A percentile compares a stretch with the other conserved stretches of the same genome.
These are phyloP conservation scores for Verticillium tricorpus DNA, from an alignment of 2,329 filamentous ascomycete genomes.

Conservation along the genomic window DNA sequence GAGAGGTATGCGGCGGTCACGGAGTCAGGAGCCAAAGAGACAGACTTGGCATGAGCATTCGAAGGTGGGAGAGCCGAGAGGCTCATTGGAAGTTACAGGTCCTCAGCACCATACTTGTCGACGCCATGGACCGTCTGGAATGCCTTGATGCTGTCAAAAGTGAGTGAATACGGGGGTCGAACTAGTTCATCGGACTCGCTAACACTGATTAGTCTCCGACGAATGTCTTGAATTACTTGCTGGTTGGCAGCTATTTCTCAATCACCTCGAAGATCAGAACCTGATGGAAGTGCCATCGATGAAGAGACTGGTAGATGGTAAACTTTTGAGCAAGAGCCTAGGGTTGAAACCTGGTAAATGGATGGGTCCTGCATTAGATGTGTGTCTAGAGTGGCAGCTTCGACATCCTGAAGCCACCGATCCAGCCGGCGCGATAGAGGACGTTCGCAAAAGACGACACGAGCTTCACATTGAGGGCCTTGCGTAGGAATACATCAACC, in stretches of 20 bases:
- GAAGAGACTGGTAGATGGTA: conserved; percentile 69
- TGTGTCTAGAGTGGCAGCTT: conserved; percentile 85
- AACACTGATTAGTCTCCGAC: neutral
- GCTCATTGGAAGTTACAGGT: conserved; percentile 69
- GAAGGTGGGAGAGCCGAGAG: conserved; percentile 60
- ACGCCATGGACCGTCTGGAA: conserved; percentile 42
- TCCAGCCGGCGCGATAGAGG: conserved; percentile 51
- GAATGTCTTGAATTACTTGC: conserved; percentile 31
- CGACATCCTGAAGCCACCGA: conserved; percentile 67
- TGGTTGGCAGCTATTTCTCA: conserved; percentile 51
- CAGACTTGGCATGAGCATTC: conserved; percentile 68
- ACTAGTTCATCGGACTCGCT: neutral
- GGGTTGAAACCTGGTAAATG: conserved; percentile 72
- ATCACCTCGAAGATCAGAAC: conserved; percentile 49
- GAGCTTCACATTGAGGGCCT: conserved; percentile 44
- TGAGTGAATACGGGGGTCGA: neutral
- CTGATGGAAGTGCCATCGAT: conserved; percentile 54
- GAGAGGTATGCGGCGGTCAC: conserved; percentile 38
- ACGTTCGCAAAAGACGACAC: conserved; percentile 45
- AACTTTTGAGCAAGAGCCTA: conserved; percentile 63
- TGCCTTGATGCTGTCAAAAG: conserved; percentile 21
- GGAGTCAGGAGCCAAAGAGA: conserved; percentile 44
- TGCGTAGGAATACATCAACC: too few species aligned
- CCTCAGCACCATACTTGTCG: conserved; percentile 62
- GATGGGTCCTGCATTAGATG: conserved; percentile 74